Evolutionary conservation across 352 stramenopile genomes (phyloP).

Genomic region (Globisporangium emineosum): DNA sequence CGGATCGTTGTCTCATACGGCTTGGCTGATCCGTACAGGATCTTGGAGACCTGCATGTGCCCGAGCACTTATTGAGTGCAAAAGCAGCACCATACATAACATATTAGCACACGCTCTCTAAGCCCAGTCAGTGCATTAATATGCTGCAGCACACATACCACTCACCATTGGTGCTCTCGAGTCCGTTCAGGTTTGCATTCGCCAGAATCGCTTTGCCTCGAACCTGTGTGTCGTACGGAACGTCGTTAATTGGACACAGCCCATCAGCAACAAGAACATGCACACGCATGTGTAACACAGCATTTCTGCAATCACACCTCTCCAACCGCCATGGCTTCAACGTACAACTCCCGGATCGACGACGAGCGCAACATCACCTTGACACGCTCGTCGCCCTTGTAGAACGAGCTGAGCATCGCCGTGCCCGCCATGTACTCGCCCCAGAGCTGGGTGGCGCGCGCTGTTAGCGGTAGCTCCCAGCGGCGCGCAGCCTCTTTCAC

Average conservation of each 20-base stretch:
- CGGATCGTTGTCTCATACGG: constrained; percentile 77
- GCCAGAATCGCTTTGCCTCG: constrained; percentile 55
- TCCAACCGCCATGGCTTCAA: constrained; percentile 73
- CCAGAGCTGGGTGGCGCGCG: constrained; percentile 60
- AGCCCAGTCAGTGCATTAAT: neutral
- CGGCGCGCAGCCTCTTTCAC: constrained; percentile 51
- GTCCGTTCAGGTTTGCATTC: constrained; percentile 13
- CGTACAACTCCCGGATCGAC: constrained; percentile 72
- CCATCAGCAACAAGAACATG: neutral
- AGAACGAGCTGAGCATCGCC: constrained; percentile 85
- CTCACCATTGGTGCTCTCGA: constrained; percentile 8
- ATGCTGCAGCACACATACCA: neutral
- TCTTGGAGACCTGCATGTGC: constrained; percentile 75
- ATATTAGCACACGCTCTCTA: neutral
- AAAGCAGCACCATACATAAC: neutral
- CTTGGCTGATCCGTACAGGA: constrained; percentile 68
- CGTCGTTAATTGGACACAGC: neutral
- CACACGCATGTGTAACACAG: neutral
- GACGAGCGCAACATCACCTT: constrained; percentile 66
- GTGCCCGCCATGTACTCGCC: constrained; percentile 87
- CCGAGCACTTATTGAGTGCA: constrained; percentile 19
- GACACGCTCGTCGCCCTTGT: constrained; percentile 84
- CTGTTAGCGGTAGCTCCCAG: constrained; percentile 46
- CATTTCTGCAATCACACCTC: constrained; percentile 35
- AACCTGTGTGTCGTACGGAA: constrained; percentile 29